Percentiles rank a stretch among this genome's conserved stretches.
phyloP scores from a whole-genome alignment of 2,329 filamentous ascomycete species.

The Nigrograna mackinnonii region DNA sequence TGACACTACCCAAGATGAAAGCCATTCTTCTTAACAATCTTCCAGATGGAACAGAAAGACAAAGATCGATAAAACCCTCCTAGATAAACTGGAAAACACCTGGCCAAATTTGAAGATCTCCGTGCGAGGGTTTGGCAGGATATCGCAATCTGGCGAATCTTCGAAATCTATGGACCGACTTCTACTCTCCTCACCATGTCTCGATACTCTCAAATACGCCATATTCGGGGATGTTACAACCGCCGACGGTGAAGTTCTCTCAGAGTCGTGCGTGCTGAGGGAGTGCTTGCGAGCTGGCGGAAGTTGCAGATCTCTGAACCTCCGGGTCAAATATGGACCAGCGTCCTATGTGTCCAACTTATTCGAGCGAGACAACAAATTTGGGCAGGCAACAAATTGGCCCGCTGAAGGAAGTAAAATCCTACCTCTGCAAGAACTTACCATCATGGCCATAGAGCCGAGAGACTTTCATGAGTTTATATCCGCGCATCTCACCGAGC shows the following conservation, averaged over 20 bases:
- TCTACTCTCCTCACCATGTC: neutral
- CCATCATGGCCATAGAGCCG: neutral
- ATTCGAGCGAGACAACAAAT: neutral
- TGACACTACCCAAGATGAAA: neutral
- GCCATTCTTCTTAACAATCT: neutral
- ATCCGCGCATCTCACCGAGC: neutral
- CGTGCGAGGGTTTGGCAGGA: neutral
- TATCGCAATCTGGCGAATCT: neutral
- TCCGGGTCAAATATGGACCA: neutral
- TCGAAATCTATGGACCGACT: neutral
- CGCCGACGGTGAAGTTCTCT: neutral
- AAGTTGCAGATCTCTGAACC: neutral
- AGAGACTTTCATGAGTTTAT: neutral
- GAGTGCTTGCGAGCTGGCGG: neutral
- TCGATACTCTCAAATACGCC: neutral
- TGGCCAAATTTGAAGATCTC: neutral
- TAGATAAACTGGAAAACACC: neutral
- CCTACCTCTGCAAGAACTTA: neutral
- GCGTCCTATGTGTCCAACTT: neutral
- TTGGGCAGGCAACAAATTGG: neutral
- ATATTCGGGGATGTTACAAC: neutral
- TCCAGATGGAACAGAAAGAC: neutral
- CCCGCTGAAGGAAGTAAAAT: neutral
- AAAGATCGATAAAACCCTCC: neutral
- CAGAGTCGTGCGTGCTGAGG: neutral